A percentile compares a stretch with the other conserved stretches of the same genome.
phyloP scores from a whole-genome alignment of 2,329 filamentous ascomycete genomes.

The Exophiala spinifera region DNA sequence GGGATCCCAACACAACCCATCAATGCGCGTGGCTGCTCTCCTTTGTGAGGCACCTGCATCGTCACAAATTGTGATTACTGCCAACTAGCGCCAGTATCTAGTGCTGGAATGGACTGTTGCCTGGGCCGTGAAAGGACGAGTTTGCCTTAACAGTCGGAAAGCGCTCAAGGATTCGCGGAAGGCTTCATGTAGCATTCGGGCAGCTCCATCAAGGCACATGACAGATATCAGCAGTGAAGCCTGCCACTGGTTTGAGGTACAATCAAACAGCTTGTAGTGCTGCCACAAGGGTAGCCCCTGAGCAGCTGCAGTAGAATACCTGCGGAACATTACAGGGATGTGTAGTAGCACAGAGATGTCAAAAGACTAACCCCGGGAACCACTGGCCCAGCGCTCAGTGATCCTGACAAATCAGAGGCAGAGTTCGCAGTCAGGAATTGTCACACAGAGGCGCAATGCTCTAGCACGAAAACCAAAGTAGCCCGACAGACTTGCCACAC shows the following conservation, averaged over 20 bases:
- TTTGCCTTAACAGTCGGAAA: not conserved
- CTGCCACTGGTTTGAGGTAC: constrained; percentile 5
- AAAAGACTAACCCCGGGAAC: constrained; percentile 17
- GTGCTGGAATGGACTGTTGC: not conserved
- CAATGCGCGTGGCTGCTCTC: not conserved
- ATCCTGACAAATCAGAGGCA: constrained; percentile 23
- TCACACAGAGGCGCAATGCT: constrained; percentile 21
- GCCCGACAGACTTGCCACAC: constrained; percentile 6
- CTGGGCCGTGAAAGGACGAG: not conserved
- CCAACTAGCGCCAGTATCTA: not conserved
- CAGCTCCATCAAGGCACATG: constrained; percentile 17
- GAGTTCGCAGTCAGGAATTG: constrained; percentile 9
- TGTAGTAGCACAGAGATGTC: constrained; percentile 22
- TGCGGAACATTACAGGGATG: constrained; percentile 22
- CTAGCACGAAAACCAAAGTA: constrained; percentile 12
- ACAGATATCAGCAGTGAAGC: constrained; percentile 10
- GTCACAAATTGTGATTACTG: not conserved
- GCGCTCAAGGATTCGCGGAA: constrained; percentile 3
- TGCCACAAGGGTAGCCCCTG: constrained; percentile 20
- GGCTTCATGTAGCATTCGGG: constrained; percentile 6
- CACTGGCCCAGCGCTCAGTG: constrained; percentile 1
- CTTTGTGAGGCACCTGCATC: not conserved
- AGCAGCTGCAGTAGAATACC: constrained; percentile 17
- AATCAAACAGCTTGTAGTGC: constrained; percentile 6
- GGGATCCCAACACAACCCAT: not conserved